A percentile compares a stretch with the other conserved stretches of the same genome.
phyloP scores from a whole-genome alignment of 2,329 filamentous ascomycete genomes.

The Grosmannia huntii region DNA sequence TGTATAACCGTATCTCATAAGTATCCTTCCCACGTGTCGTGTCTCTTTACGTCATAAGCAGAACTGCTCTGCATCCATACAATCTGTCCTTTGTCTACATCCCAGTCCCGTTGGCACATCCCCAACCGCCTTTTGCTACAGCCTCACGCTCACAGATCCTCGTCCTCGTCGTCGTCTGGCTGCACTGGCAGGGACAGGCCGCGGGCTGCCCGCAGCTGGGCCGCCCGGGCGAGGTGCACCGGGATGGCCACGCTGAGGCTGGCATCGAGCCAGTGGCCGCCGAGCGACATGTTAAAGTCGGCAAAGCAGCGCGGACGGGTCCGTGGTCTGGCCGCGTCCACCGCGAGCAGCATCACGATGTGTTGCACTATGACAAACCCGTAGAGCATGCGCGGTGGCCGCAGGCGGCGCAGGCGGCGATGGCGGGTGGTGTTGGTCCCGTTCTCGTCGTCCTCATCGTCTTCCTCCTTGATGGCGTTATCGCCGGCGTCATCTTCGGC shows the following conservation, averaged over 20 bases:
- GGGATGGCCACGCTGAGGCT: conserved; percentile 23
- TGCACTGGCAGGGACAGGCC: conserved; percentile 8
- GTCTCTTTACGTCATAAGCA: too few relatives aligned
- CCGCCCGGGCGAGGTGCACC: conserved; percentile 19
- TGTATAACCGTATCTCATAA: too few relatives aligned
- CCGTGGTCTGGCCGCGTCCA: conserved; percentile 21
- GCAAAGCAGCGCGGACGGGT: conserved; percentile 19
- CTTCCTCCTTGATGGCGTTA: not conserved
- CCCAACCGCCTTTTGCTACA: too few relatives aligned
- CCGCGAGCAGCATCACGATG: conserved; percentile 30
- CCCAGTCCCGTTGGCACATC: too few relatives aligned
- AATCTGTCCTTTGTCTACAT: not conserved
- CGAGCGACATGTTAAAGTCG: conserved; percentile 19
- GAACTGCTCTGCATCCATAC: too few relatives aligned
- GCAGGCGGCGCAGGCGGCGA: not conserved
- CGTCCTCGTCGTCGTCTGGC: conserved; percentile 2
- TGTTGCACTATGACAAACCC: conserved; percentile 36
- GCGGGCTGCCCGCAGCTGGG: conserved; percentile 8
- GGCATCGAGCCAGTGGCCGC: conserved; percentile 23
- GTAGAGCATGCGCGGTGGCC: conserved; percentile 20
- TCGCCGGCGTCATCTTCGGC: not conserved
- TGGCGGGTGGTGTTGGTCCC: not conserved
- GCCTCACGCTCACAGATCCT: conserved; percentile 7
- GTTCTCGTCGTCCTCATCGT: not conserved
- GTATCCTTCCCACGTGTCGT: too few relatives aligned